Conservation (phyloP, 352 stramenopile genomes). For the Phytophthora pisi region DNA sequence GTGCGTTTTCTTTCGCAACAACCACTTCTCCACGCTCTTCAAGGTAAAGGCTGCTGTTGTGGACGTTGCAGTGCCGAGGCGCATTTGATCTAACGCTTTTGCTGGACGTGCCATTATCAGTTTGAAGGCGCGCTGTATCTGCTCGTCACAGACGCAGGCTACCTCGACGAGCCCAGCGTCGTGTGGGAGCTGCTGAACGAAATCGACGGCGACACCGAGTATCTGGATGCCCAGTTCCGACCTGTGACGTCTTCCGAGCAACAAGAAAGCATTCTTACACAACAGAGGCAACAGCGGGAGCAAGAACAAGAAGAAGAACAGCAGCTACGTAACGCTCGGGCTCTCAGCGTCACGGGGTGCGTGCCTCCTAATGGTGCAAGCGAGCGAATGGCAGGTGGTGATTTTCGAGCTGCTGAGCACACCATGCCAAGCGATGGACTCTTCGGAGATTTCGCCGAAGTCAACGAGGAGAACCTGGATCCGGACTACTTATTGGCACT, state of each 20-base stretch:
- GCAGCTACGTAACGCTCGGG: slow-evolving; percentile 24
- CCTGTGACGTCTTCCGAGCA: slow-evolving; percentile 68
- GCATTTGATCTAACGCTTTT: slow-evolving; percentile 3
- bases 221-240: slow-evolving; percentile 71
- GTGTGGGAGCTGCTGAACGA: slow-evolving; percentile 96
- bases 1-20: slow-evolving; percentile 98
- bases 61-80: background rate
- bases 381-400: slow-evolving; percentile 3
- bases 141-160: slow-evolving; percentile 97
- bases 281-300: slow-evolving; percentile 55
- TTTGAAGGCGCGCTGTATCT: slow-evolving; percentile 94
- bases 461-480: slow-evolving; percentile 35
- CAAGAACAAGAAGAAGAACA: slow-evolving; percentile 30
- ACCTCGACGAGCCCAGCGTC: slow-evolving; percentile 92
- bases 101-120: slow-evolving; percentile 38
- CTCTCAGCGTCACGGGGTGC: slow-evolving; percentile 18
- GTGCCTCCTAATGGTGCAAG: background rate
- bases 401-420: slow-evolving; percentile 21
- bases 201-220: slow-evolving; percentile 86
- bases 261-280: slow-evolving; percentile 70
- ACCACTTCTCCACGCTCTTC: slow-evolving; percentile 98
- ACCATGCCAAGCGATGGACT: slow-evolving; percentile 18
- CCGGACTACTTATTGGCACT: slow-evolving; percentile 77
- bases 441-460: slow-evolving; percentile 17
- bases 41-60: slow-evolving; percentile 61